Evolutionary conservation across 805 yeast species (phyloP).

Genomic region (Candida nonsorbophila): DNA sequence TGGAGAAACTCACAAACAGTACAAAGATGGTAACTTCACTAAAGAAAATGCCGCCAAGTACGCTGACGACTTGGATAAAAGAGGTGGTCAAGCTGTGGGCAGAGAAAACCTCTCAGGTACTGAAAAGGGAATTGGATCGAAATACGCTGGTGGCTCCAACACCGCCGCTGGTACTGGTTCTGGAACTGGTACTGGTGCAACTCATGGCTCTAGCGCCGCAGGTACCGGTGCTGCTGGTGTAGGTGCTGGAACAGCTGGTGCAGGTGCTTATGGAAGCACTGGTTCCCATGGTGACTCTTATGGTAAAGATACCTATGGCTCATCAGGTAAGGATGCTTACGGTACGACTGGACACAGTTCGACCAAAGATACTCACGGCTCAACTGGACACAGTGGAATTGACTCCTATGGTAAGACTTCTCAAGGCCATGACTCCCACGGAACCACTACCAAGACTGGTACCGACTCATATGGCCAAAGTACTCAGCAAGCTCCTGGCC

Average conservation of each 20-base stretch:
- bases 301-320: slow-evolving; percentile 11
- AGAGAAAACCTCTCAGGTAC: slow-evolving; percentile 20
- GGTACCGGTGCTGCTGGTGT: slow-evolving; percentile 6
- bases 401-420: too few relatives aligned
- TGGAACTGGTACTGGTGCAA: slow-evolving; percentile 9
- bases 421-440: too few relatives aligned
- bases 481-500: too few relatives aligned
- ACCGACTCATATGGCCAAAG: too few relatives aligned
- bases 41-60: slow-evolving; percentile 23
- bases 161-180: slow-evolving; percentile 8
- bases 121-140: slow-evolving; percentile 25
- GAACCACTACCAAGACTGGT: too few relatives aligned
- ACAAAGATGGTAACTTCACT: slow-evolving; percentile 22
- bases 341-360: slow-evolving; percentile 12
- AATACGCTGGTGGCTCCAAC: slow-evolving; percentile 11
- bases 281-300: slow-evolving; percentile 7
- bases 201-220: slow-evolving; percentile 6
- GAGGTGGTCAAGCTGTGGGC: slow-evolving; percentile 14
- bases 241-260: slow-evolving; percentile 7
- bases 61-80: slow-evolving; percentile 16
- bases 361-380: slow-evolving; percentile 5
- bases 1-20: slow-evolving; percentile 21
- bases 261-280: slow-evolving; percentile 11
- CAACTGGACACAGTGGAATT: slow-evolving; percentile 5
- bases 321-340: slow-evolving; percentile 12